Evolutionary conservation across 441 rosid genomes (phyloP).

Genomic region (Brassica balearica): DNA sequence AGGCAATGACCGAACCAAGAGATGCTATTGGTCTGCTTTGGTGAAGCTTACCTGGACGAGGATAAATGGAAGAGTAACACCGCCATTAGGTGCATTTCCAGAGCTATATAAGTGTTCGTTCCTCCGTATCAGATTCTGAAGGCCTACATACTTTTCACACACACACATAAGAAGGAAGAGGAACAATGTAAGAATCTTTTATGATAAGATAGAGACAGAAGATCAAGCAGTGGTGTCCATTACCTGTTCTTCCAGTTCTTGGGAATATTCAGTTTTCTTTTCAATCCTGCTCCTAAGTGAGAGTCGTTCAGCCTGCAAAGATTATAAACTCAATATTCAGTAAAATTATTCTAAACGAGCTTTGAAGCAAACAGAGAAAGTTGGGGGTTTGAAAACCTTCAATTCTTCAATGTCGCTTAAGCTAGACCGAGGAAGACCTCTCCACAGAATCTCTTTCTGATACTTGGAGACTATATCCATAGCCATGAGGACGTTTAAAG

Average conservation of each 20-base stretch:
- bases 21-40: constrained; percentile 11
- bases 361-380: constrained; percentile 10
- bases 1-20: not conserved
- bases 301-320: constrained; percentile 69
- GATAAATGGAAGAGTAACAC: constrained; percentile 96
- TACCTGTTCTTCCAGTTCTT: constrained; percentile 96
- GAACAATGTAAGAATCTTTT: constrained; percentile 22
- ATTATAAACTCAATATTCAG: not conserved
- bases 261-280: constrained; percentile 87
- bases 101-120: constrained; percentile 84
- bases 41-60: constrained; percentile 84
- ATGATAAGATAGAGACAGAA: constrained; percentile 22
- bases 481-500: constrained; percentile 99
- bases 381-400: constrained; percentile 61
- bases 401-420: constrained; percentile 89
- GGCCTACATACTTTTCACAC: constrained; percentile 71
- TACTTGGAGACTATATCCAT: constrained; percentile 98
- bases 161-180: constrained; percentile 7
- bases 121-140: constrained; percentile 82
- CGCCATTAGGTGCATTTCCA: constrained; percentile 86
- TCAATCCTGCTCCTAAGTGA: constrained; percentile 79
- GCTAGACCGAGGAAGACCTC: constrained; percentile 97
- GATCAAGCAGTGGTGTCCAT: constrained; percentile 35
- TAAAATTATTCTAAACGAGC: not conserved
- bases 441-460: constrained; percentile 98